Base-by-base conservation (phyloP, 371 early-diverging fungal species). In the Mucor plumbeus region DNA sequence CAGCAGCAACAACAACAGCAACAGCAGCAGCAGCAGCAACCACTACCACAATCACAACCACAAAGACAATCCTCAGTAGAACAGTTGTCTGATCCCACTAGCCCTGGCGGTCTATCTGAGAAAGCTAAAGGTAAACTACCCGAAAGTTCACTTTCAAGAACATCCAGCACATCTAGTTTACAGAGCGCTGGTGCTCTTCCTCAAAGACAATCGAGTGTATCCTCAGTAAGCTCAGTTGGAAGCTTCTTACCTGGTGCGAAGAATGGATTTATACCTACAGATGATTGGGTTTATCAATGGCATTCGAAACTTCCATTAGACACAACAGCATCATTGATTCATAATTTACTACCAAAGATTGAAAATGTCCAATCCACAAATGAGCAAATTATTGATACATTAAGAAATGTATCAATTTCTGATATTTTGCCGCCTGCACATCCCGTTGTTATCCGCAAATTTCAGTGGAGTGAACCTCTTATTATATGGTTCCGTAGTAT, bases 401-500 rank as follows among this genome's bases (percentile, higher is more conserved):
- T 70, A n/a, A 41, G 47, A 5, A 55, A 44, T 17, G 5, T 54
- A 1, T 33, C 50, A 15, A 21, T 41, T 31, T 41, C 64, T 21
- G 56, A 64, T 7, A 60, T 64, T 7, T 38, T 69, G 44, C 64
- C 70, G 39, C 48, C 50, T 17, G 65, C 65, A 41, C 70, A 69
- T 14, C 73, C 83, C 5, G 74, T 85, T 15, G 70, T 76, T 34
- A 79, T 81, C 13, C 85, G 82, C 55, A 82, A 78, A 56, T 85
- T 86, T 60, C 78, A 78, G 62, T 86, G 86, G 86, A 73, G 78
- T 9, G 86, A 86, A 17, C 85, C 88, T 7, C 60, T 87, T 48
- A 76, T 87, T 9, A 87, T 87, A 48, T 90, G 90, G 90, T 90
- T 87, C 75, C 67, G 85, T 14, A 86, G 87, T 65, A 78, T 90